Base-by-base conservation (phyloP, 2,329 filamentous ascomycete species). In the Phyllachora maydis region DNA sequence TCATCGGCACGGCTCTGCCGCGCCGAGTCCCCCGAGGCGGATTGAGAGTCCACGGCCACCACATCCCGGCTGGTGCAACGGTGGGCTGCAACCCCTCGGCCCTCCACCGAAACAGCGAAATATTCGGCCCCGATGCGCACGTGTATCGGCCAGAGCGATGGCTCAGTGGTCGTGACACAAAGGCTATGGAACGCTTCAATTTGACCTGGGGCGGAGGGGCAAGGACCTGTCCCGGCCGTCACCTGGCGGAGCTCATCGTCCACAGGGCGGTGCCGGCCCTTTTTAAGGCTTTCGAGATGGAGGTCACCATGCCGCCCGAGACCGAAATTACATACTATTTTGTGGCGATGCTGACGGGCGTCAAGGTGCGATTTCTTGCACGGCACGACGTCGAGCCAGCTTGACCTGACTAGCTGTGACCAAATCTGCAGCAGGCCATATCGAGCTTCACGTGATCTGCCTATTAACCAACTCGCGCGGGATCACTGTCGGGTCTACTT, bases 121-220 rank as follows among this genome's bases (percentile, higher is more conserved):
- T 67, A 5, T 64, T 60, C 24, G 63, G 64, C 0, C 14, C 33
- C 0, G 47, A 59, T 14, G 45, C 58, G 0, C 43, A 50, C 1
- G 27, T 29, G 0, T 66, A 55, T 30, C 35, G 41, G 1, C 59
- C 61, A 0, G 42, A 46, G 1, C 47, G 63, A 6, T 66, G 63
- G 59, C 37, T 60, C 3, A 29, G 28, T 2, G 32, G 31, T 2
- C 41, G 37, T 7, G 40, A 41, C 0, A 23, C 26, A 0, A 33
- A 35, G 6, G 32, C 28, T 8, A 61, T 61, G 50, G 55, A 63
- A 10, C 42, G 55, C 9, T 47, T 41, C 23, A 63, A 50, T 28
- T 40, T 65, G 5, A 54, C 45, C 5, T 65, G 56, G 54, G 59
- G 59, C 3, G 58, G 56, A 3, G 56, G 59, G 3, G 45, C 50